Evolutionary conservation across 1,139 yeast species (phyloP).

Genomic region (Candida sp.): DNA sequence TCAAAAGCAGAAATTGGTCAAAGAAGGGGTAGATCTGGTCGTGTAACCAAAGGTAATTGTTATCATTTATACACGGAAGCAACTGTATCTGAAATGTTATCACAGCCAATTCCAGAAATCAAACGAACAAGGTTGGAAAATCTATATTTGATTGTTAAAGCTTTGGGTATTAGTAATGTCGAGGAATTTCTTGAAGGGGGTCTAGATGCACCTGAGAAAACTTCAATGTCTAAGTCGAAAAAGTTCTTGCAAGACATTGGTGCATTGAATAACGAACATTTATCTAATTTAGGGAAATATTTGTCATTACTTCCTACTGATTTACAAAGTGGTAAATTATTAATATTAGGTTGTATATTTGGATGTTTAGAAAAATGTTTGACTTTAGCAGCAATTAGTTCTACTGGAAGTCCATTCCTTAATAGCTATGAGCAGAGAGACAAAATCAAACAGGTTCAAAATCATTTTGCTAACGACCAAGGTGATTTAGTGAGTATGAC

Average conservation of each 20-base stretch:
- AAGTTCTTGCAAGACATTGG: conserved; percentile 67
- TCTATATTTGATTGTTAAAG: conserved; percentile 74
- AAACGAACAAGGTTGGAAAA: conserved; percentile 80
- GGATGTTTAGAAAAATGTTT: conserved; percentile 79
- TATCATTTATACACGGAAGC: conserved; percentile 73
- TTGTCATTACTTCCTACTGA: conserved; percentile 84
- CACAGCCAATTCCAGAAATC: conserved; percentile 86
- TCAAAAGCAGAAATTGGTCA: conserved; percentile 91
- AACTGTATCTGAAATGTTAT: conserved; percentile 56
- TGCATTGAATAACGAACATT: conserved; percentile 51
- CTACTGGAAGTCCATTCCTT: conserved; percentile 72
- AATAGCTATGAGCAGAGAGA: conserved; percentile 64
- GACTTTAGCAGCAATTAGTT: conserved; percentile 70
- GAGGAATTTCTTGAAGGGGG: conserved; percentile 68
- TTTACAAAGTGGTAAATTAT: conserved; percentile 76
- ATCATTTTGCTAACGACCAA: conserved; percentile 25
- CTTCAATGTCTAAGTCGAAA: conserved; percentile 61
- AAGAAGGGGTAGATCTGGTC: conserved; percentile 98
- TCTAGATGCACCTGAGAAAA: conserved; percentile 71
- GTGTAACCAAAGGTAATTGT: conserved; percentile 80
- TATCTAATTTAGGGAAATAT: conserved; percentile 81
- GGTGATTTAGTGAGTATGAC: conserved; percentile 79
- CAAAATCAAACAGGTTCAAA: conserved; percentile 50
- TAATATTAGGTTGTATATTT: conserved; percentile 76
- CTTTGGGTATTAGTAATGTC: conserved; percentile 83